Evolutionary conservation across 1,284 basidiomycete genomes (phyloP), one percentile per base, ranked within the genome.

Genomic region (Pisolithus thermaeus): DNA sequence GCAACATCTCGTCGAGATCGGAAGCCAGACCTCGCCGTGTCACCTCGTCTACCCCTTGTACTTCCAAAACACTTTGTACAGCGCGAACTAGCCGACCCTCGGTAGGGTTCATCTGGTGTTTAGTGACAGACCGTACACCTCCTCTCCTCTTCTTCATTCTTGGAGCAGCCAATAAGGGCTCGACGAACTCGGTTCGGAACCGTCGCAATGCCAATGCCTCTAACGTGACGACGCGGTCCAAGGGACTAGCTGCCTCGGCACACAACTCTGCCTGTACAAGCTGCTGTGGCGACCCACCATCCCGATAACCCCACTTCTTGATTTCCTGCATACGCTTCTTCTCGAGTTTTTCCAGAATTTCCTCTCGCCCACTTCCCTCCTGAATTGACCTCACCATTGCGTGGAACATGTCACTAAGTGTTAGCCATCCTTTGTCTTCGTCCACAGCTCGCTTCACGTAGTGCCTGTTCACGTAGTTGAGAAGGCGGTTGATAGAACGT

Each of bases 401-500:
- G 61, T 83, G 78, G 52, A 87, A 67, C 7, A 85, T 76, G 62
- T 88, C 84, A 44, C 72, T 72, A 42, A 87, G 69, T 28, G 82
- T 76, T 43, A 89, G 72, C 86, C 86, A 89, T 35, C 87, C 85
- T 55, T 74, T 78, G 65, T 87, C 87, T 66, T 89, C 85, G 65
- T 88, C 85, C 7, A 84, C 73, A 42, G 83, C 82, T 23, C 84
- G 81, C 63, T 83, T 84, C 58, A 89, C 84, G 60, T 85, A 86
- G 66, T 88, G 85, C 22, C 86, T 78, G 66, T 89, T 88, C 49
- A 89, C 77, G 64, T 89, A 89, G 69, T 81, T 87, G 57, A 88
- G 75, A 27, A 89, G 77, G 57, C 87, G 79, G 64, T 82, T 77
- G 54, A 83, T 78, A 49, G 83, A 77, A 55, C 78, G 76, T 7